These are phyloP conservation scores for Microstroma glucosiphilum DNA, from an alignment of 1,284 basidiomycete species.

Conservation along the genomic window DNA sequence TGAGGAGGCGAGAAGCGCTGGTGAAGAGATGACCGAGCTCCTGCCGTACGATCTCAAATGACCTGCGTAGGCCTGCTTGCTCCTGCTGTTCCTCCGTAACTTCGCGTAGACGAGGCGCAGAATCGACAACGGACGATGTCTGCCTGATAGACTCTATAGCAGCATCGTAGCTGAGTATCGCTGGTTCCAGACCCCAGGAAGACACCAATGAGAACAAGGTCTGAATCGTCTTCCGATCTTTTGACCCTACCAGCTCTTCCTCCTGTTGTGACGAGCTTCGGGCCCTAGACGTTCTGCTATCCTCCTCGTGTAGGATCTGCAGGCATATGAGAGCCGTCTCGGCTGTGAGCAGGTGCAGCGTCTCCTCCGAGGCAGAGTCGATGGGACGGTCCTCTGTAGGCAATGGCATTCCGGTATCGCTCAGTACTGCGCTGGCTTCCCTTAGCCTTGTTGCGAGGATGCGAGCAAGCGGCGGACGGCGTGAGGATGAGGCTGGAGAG, in stretches of 20 bases:
- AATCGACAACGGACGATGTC: background rate
- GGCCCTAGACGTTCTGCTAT: too few species aligned
- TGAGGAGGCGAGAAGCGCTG: background rate
- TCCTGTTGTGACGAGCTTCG: background rate
- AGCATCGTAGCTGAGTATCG: conserved; percentile 9
- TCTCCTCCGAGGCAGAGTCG: background rate
- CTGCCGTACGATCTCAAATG: conserved; percentile 3
- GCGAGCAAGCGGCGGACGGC: background rate
- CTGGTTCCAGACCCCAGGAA: conserved; percentile 6
- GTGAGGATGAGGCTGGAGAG: background rate
- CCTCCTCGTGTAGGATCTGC: background rate
- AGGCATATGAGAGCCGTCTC: background rate
- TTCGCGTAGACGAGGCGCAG: background rate
- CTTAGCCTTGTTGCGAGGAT: background rate
- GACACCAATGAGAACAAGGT: conserved; percentile 10
- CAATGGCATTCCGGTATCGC: background rate
- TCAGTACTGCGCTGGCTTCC: background rate
- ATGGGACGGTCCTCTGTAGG: background rate
- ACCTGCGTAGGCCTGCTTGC: background rate
- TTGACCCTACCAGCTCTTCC: background rate
- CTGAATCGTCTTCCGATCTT: conserved; percentile 11
- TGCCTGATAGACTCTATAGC: background rate
- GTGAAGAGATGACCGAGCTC: background rate
- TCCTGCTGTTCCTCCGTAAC: background rate
- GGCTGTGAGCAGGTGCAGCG: background rate